Conservation (phyloP, 768 basidiomycete genomes). For the Mycena olivaceomarginata region DNA sequence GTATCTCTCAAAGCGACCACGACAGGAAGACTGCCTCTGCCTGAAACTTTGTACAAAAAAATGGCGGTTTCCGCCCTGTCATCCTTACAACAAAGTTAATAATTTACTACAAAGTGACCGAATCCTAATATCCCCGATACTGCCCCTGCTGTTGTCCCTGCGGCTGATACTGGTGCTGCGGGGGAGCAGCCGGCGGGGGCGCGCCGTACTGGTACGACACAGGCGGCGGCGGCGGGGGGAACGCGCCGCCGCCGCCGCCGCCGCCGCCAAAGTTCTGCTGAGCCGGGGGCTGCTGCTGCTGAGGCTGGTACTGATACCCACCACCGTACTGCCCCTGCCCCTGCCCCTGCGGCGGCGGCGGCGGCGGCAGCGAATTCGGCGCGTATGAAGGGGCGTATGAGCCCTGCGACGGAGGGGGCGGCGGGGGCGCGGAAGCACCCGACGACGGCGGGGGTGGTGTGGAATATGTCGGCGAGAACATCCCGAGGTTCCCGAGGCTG, state of each 20-base stretch:
- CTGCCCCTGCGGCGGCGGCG: constrained; percentile 37
- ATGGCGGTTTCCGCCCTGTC: not conserved
- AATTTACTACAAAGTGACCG: not conserved
- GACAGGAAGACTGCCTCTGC: not conserved
- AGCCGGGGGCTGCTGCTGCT: constrained; percentile 27
- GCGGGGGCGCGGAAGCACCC: constrained; percentile 38
- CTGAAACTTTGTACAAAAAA: not conserved
- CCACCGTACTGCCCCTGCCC: constrained; percentile 42
- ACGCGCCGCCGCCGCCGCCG: constrained; percentile 37
- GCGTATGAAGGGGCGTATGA: constrained; percentile 31
- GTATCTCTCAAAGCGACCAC: not conserved
- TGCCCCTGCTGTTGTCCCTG: constrained; percentile 41
- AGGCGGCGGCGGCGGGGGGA: constrained; percentile 30
- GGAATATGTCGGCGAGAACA: constrained; percentile 50
- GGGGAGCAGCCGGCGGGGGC: constrained; percentile 24
- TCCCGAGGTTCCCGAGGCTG: constrained; percentile 55
- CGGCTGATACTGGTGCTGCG: constrained; percentile 41
- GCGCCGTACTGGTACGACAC: constrained; percentile 38
- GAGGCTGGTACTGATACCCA: constrained; percentile 32
- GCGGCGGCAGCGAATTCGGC: constrained; percentile 24
- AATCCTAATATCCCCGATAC: constrained; percentile 39
- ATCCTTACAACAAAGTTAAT: not conserved
- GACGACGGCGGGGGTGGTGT: constrained; percentile 35
- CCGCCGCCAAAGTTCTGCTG: constrained; percentile 27
- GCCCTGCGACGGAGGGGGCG: constrained; percentile 35